phyloP scores from a whole-genome alignment of 768 basidiomycete species.

The Calvatia gigantea region DNA sequence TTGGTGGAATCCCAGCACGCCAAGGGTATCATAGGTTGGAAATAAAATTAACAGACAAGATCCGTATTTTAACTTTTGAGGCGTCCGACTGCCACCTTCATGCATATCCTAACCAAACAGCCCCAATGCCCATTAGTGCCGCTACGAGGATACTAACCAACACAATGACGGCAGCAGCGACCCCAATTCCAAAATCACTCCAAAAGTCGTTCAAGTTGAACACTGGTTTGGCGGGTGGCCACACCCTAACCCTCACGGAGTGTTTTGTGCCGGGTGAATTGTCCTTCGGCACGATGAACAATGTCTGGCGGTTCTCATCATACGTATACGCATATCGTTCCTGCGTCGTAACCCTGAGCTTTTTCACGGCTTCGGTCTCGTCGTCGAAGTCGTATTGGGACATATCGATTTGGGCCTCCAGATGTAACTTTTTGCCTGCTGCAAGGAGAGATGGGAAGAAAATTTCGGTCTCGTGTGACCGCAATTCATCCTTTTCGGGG shows the following conservation, averaged over 20 bases:
- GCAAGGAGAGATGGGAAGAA: slow-evolving; percentile 68
- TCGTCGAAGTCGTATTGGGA: neutral
- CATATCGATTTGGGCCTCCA: slow-evolving; percentile 44
- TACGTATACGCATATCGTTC: slow-evolving; percentile 50
- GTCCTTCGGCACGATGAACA: slow-evolving; percentile 57
- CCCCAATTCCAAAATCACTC: slow-evolving; percentile 45
- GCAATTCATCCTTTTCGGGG: neutral
- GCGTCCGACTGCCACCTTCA: too few species aligned
- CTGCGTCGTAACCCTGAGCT: slow-evolving; percentile 7
- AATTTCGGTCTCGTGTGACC: slow-evolving; percentile 75
- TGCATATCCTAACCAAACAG: slow-evolving; percentile 1
- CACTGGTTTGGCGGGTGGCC: slow-evolving; percentile 40
- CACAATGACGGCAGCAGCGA: slow-evolving; percentile 17
- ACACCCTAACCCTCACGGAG: slow-evolving; percentile 50
- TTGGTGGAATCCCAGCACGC: neutral
- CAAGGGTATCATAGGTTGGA: neutral
- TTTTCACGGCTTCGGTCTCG: neutral
- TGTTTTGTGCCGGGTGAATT: slow-evolving; percentile 43
- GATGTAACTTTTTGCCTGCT: slow-evolving; percentile 51
- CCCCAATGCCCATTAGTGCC: neutral
- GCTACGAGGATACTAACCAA: slow-evolving; percentile 17
- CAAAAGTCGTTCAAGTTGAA: slow-evolving; percentile 64
- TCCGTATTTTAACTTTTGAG: too few species aligned
- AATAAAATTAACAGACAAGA: neutral
- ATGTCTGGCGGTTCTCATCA: slow-evolving; percentile 67